Base-by-base conservation (phyloP, 1,284 basidiomycete genomes). In the Puccinia triticina region DNA sequence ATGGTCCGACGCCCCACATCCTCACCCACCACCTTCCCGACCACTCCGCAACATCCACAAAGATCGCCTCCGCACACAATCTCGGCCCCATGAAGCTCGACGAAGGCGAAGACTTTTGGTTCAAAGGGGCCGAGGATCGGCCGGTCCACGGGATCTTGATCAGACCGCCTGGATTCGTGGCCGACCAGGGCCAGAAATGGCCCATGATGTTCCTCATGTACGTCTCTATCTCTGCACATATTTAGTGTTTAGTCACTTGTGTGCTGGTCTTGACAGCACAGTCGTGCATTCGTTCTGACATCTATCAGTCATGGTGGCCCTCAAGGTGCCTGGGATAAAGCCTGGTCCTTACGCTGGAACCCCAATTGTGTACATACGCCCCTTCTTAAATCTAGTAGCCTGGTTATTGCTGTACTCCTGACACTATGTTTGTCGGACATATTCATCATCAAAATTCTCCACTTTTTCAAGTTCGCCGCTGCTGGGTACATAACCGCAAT, bases 341-440 rank as follows among this genome's bases (percentile, higher is more conserved):
- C 77, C 57, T 86, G 85, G 85, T 83, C 82, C 48, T 82, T 76
- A 37, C 85, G 85, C 26, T 86, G 85, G 85, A 85, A 86, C 72
- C 84, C 85, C 0, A 77, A 71, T 7, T n/a, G n/a, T n/a, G n/a
- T n/a, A n/a, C n/a, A n/a, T n/a, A n/a, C n/a, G n/a, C n/a, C n/a
- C n/a, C n/a, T n/a, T n/a, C n/a, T n/a, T n/a, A n/a, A n/a, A n/a
- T n/a, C n/a, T n/a, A n/a, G n/a, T n/a, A n/a, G n/a, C n/a, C n/a
- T n/a, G n/a, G n/a, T n/a, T n/a, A n/a, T n/a, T n/a, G n/a, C n/a
- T n/a, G n/a, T n/a, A n/a, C n/a, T n/a, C n/a, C n/a, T n/a, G n/a
- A n/a, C n/a, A n/a, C n/a, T n/a, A n/a, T n/a, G n/a, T n/a, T n/a
- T n/a, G n/a, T n/a, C n/a, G n/a, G n/a, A n/a, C n/a, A n/a, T n/a